A percentile compares a stretch with the other conserved stretches of the same genome.
These are phyloP conservation scores for Dianthus caryophyllus DNA, from an alignment of 148 eudicot genomes.

Conservation along the genomic window DNA sequence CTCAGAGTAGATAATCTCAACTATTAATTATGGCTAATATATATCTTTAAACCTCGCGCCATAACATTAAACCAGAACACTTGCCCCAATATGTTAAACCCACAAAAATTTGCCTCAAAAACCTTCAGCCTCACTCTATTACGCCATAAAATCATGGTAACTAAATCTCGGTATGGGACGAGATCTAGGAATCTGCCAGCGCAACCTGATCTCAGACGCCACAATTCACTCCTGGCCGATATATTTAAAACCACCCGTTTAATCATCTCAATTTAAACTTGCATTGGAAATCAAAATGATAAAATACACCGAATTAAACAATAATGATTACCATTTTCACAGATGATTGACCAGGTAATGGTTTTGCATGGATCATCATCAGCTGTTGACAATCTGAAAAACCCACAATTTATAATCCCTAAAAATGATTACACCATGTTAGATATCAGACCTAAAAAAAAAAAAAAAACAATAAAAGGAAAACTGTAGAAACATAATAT, in stretches of 20 bases:
- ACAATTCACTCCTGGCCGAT: too few species aligned
- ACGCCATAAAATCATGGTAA: not conserved
- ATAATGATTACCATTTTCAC: not conserved
- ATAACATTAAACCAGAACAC: not conserved
- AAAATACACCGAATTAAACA: not conserved
- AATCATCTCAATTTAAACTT: too few species aligned
- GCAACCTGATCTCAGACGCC: too few species aligned
- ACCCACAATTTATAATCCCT: not conserved
- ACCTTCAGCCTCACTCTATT: too few species aligned
- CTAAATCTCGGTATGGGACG: not conserved
- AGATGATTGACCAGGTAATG: slow-evolving; percentile 1
- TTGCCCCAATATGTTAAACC: not conserved
- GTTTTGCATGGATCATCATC: slow-evolving; percentile 11
- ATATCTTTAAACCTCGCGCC: not conserved
- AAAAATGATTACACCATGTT: not conserved
- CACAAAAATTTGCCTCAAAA: not conserved
- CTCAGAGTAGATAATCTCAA: not conserved
- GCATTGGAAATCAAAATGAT: not conserved
- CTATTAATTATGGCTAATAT: slow-evolving; percentile 1
- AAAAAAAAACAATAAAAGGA: not conserved
- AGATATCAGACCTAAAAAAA: too few species aligned
- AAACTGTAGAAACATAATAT: not conserved
- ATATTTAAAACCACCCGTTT: too few species aligned
- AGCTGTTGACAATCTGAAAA: not conserved
- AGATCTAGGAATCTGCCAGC: too few species aligned